These are phyloP conservation scores for Fusarium fujikuroi DNA, from an alignment of 2,329 filamentous ascomycete species.

Conservation along the genomic window DNA sequence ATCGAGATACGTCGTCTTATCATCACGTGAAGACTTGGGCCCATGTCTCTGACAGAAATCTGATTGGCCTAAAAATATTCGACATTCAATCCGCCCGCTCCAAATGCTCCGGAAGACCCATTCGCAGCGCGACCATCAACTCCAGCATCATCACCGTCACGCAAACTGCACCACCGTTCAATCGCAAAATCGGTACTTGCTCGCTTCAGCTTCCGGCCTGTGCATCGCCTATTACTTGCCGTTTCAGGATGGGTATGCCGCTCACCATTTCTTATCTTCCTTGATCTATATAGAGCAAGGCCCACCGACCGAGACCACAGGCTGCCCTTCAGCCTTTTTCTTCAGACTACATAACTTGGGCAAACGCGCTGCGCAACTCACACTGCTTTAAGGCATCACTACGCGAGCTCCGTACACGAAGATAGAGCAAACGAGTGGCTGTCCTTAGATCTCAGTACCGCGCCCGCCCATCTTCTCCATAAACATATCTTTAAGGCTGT, in stretches of 20 bases:
- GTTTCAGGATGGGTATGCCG: slow-evolving; percentile 34
- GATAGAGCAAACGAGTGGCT: slow-evolving; percentile 17
- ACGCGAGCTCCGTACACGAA: slow-evolving; percentile 26
- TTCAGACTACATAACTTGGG: slow-evolving; percentile 1
- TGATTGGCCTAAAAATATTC: slow-evolving; percentile 41
- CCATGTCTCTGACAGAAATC: neutral
- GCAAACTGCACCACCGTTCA: slow-evolving; percentile 21
- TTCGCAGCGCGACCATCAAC: slow-evolving; percentile 36
- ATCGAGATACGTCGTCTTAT: slow-evolving; percentile 39
- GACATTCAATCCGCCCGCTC: slow-evolving; percentile 36
- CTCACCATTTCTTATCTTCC: slow-evolving; percentile 11
- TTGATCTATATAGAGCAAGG: slow-evolving; percentile 34
- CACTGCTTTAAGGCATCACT: slow-evolving; percentile 24
- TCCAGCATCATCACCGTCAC: slow-evolving; percentile 31
- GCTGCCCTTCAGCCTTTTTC: slow-evolving; percentile 15
- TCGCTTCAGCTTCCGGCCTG: slow-evolving; percentile 15
- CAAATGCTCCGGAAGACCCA: slow-evolving; percentile 40
- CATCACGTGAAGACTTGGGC: slow-evolving; percentile 39
- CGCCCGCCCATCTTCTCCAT: neutral
- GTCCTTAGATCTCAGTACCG: neutral
- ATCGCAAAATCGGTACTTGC: slow-evolving; percentile 33
- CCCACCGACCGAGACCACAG: slow-evolving; percentile 3
- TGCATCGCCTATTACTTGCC: slow-evolving; percentile 14
- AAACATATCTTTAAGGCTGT: slow-evolving; percentile 20
- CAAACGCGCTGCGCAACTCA: slow-evolving; percentile 27